Evolutionary conservation across 108 stramenopile genomes (phyloP).

Genomic region (Hondaea fermentalgiana): DNA sequence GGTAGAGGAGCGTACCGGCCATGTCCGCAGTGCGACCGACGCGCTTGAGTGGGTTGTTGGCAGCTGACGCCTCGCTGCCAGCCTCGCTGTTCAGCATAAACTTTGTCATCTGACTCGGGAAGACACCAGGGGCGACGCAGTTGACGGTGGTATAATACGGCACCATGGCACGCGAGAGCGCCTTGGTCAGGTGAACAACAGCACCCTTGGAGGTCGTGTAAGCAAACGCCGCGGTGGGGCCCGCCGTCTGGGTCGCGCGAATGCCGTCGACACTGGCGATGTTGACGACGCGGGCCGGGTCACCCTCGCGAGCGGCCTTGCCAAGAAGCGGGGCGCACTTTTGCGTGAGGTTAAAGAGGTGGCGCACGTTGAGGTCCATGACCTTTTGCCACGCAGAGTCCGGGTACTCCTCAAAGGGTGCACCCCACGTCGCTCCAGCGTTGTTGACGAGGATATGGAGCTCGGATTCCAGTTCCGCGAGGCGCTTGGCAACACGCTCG

Average conservation of each 20-base stretch:
- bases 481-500: conserved; percentile 26
- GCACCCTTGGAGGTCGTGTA: conserved; percentile 86
- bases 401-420: conserved; percentile 22
- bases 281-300: conserved; percentile 79
- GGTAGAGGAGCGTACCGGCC: conserved; percentile 74
- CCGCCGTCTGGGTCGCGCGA: conserved; percentile 25
- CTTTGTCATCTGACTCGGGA: conserved; percentile 68
- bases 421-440: conserved; percentile 77
- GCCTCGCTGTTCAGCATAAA: conserved; percentile 59
- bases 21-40: conserved; percentile 80
- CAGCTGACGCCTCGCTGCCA: conserved; percentile 41
- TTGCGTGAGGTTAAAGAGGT: conserved; percentile 74
- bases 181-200: conserved; percentile 76
- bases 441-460: conserved; percentile 32
- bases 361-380: conserved; percentile 80
- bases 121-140: conserved; percentile 77
- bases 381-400: conserved; percentile 65
- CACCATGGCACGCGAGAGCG: conserved; percentile 50
- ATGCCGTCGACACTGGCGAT: conserved; percentile 81
- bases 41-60: conserved; percentile 61
- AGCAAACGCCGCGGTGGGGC: conserved; percentile 45
- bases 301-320: conserved; percentile 18
- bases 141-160: conserved; percentile 70
- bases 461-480: background rate
- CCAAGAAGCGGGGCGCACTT: conserved; percentile 67